These are phyloP conservation scores for Linderina pennispora DNA, from an alignment of 192 early-diverging fungal genomes.

Conservation along the genomic window DNA sequence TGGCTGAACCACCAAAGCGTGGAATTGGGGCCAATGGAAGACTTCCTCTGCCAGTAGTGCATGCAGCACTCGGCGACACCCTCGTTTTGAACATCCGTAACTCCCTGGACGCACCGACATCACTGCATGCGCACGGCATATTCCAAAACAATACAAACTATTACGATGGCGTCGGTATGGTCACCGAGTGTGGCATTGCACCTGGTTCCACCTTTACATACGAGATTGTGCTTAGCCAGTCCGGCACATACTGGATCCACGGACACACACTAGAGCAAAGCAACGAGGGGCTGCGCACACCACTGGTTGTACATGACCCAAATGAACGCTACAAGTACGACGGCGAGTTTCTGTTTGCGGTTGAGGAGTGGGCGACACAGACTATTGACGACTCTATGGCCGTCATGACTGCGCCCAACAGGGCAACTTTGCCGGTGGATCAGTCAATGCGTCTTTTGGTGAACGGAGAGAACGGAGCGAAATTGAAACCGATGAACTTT, in stretches of 20 bases:
- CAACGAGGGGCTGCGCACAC: constrained; percentile 69
- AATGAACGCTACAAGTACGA: constrained; percentile 52
- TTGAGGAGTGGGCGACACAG: constrained; percentile 63
- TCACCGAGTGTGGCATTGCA: constrained; percentile 73
- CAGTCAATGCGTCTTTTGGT: constrained; percentile 54
- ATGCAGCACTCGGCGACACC: constrained; percentile 20
- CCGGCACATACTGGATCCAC: constrained; percentile 83
- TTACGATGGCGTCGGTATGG: constrained; percentile 61
- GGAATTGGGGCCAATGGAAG: constrained; percentile 21
- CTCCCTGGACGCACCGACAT: constrained; percentile 52
- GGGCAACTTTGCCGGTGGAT: constrained; percentile 47
- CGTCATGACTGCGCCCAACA: constrained; percentile 50
- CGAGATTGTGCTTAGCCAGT: constrained; percentile 52
- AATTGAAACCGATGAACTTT: constrained; percentile 39
- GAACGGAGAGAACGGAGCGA: constrained; percentile 42
- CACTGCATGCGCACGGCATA: constrained; percentile 70
- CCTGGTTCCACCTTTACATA: constrained; percentile 62
- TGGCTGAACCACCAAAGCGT: constrained; percentile 13
- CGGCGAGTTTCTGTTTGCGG: constrained; percentile 53
- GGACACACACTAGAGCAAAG: constrained; percentile 64
- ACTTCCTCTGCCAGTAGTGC: constrained; percentile 21
- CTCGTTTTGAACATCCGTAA: no score
- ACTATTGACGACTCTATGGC: constrained; percentile 47
- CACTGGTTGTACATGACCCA: constrained; percentile 61
- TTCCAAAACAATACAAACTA: constrained; percentile 60